Base-by-base conservation (phyloP, 2,329 filamentous ascomycete species). In the Eutypa lata region DNA sequence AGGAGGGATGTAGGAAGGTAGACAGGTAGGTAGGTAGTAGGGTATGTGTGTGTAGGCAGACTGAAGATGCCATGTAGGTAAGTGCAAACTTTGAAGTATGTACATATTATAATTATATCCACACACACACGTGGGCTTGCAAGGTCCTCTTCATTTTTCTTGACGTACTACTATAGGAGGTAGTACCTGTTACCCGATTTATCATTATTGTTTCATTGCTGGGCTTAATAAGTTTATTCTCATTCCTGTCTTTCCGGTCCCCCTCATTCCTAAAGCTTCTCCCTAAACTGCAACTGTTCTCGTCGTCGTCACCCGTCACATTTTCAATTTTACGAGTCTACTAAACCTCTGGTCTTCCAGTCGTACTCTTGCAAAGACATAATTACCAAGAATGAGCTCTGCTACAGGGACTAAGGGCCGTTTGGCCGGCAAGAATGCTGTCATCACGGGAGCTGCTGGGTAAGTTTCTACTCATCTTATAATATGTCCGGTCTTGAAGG, bases 361-460 rank as follows among this genome's bases (percentile, higher is more conserved):
- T 35, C n/a, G n/a, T n/a, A n/a, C n/a, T n/a, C n/a, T n/a, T n/a
- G n/a, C n/a, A 38, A 14, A 16, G 13, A 14, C 13, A 16, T 38
- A 38, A 16, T 5, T 6, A 16, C n/a, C 8, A 43, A 42, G 48
- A 18, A 70, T 68, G 65, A 61, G 61, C 50, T 57, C 62, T 49
- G 51, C 59, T 53, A 61, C 63, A 35, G 60, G 61, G 51, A 55
- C 57, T 35, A 64, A 67, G 48, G 80, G 80, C 61, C 80, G 81
- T 65, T 73, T 84, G 22, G 73, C 76, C 38, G 81, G 81, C 70
- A 84, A 84, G 72, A 84, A 84, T 67, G 79, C 81, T 68, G 69
- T 96, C 68, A 82, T 96, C 73, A 96, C 91, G 51, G 91, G 91
- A 67, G 91, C 88, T 60, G 91, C 86, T 65, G 90, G 90, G 90